Conservation (phyloP, 2,329 filamentous ascomycete genomes). For the Ramularia endophylla region DNA sequence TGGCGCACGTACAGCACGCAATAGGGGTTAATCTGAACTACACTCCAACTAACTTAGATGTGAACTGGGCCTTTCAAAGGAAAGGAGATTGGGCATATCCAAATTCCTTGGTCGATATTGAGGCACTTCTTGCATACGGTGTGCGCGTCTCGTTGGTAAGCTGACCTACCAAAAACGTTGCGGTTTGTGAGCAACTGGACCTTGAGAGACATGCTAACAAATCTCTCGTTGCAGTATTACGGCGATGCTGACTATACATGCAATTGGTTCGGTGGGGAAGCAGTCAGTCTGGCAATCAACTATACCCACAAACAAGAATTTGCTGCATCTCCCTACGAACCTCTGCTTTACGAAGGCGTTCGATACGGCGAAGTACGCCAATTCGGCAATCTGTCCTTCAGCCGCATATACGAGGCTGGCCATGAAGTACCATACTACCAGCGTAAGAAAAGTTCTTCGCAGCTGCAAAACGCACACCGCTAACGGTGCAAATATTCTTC, state of each 20-base stretch:
- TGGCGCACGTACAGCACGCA: conserved; percentile 49
- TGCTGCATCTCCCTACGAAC: conserved; percentile 42
- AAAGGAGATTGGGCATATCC: conserved; percentile 44
- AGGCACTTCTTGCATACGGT: conserved; percentile 50
- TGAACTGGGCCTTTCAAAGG: conserved; percentile 35
- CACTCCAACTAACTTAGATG: conserved; percentile 38
- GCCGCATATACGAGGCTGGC: conserved; percentile 23
- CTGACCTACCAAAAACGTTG: too few relatives aligned
- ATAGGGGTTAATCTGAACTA: conserved; percentile 56
- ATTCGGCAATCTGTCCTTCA: conserved; percentile 27
- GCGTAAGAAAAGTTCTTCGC: too few relatives aligned
- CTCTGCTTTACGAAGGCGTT: conserved; percentile 18
- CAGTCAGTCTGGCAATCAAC: conserved; percentile 43
- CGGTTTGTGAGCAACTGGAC: too few relatives aligned
- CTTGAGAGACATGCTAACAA: too few relatives aligned
- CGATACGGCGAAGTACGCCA: conserved; percentile 23
- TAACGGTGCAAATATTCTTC: too few relatives aligned
- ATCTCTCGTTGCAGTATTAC: too few relatives aligned
- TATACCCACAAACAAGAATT: conserved; percentile 40
- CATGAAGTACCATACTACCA: conserved; percentile 45
- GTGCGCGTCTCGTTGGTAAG: conserved; percentile 52
- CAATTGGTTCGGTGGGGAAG: conserved; percentile 54
- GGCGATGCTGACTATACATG: too few relatives aligned
- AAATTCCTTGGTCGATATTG: conserved; percentile 44
- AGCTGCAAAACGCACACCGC: too few relatives aligned